Conservation (phyloP, 208 protist genomes). For the Phytomonas sp. region DNA sequence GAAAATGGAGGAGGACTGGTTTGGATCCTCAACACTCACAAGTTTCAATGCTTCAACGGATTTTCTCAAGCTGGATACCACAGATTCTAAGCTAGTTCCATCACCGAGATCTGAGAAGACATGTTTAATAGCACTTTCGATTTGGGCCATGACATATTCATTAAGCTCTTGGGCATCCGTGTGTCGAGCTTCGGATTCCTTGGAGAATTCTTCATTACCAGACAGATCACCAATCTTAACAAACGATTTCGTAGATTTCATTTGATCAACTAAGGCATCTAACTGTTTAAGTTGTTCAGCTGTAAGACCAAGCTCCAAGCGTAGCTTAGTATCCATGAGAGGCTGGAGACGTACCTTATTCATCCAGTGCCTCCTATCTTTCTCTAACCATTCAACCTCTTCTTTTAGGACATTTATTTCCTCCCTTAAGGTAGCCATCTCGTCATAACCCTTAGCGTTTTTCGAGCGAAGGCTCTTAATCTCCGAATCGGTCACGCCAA, state of each 20-base stretch:
- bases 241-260: conserved; percentile 56
- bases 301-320: conserved; percentile 73
- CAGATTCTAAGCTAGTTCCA: not conserved
- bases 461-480: conserved; percentile 71
- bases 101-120: conserved; percentile 37
- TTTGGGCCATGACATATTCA: conserved; percentile 58
- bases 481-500: conserved; percentile 83
- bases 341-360: conserved; percentile 86
- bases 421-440: conserved; percentile 73
- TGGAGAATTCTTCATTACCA: conserved; percentile 77
- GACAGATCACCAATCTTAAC: conserved; percentile 55
- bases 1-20: not conserved
- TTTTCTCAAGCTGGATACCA: not conserved
- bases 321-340: conserved; percentile 80
- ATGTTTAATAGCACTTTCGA: conserved; percentile 52
- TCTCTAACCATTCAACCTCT: conserved; percentile 85
- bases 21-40: not conserved
- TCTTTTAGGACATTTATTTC: conserved; percentile 72
- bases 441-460: conserved; percentile 46
- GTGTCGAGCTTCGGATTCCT: conserved; percentile 47
- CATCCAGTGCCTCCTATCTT: conserved; percentile 84
- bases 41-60: not conserved
- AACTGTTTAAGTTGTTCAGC: conserved; percentile 77
- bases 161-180: conserved; percentile 72
- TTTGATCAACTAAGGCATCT: conserved; percentile 74